phyloP scores from a whole-genome alignment of 768 basidiomycete species.

The Tremella mesenterica region DNA sequence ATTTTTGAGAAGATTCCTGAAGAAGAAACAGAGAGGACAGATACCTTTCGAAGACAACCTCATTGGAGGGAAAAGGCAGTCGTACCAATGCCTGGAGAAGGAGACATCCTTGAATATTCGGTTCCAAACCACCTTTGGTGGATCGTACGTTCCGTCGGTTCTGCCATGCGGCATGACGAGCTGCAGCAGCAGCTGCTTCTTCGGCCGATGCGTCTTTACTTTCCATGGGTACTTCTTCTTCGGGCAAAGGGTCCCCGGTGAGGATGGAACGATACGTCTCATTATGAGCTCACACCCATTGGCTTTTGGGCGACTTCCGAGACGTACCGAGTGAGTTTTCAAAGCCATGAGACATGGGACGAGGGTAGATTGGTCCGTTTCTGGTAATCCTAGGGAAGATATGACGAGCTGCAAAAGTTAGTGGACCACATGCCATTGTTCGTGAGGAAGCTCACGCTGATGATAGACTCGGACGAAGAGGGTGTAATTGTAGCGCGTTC shows the following conservation, averaged over 20 bases:
- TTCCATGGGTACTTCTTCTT: slow-evolving; percentile 15
- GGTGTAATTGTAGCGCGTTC: slow-evolving; percentile 56
- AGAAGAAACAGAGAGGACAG: slow-evolving; percentile 4
- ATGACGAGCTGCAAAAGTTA: slow-evolving; percentile 51
- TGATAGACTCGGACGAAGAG: slow-evolving; percentile 50
- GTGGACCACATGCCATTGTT: neutral
- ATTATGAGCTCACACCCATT: neutral
- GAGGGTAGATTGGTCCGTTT: slow-evolving; percentile 52
- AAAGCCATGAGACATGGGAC: slow-evolving; percentile 60
- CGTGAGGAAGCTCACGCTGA: slow-evolving; percentile 51
- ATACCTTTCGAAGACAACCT: slow-evolving; percentile 63
- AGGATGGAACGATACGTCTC: slow-evolving; percentile 36
- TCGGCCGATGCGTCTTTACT: slow-evolving; percentile 29
- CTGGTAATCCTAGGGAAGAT: slow-evolving; percentile 55
- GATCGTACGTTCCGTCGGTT: slow-evolving; percentile 31
- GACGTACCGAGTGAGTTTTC: slow-evolving; percentile 43
- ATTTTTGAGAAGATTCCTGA: neutral
- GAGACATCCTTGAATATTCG: slow-evolving; percentile 74
- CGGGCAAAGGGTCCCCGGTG: slow-evolving; percentile 15
- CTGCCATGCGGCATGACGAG: slow-evolving; percentile 30
- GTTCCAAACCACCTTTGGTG: slow-evolving; percentile 50
- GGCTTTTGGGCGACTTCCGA: neutral
- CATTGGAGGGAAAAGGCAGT: slow-evolving; percentile 59
- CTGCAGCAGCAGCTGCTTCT: slow-evolving; percentile 35
- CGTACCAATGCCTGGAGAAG: slow-evolving; percentile 73